Conservation (phyloP, 2,329 filamentous ascomycete species). For the Epicoccum nigrum region DNA sequence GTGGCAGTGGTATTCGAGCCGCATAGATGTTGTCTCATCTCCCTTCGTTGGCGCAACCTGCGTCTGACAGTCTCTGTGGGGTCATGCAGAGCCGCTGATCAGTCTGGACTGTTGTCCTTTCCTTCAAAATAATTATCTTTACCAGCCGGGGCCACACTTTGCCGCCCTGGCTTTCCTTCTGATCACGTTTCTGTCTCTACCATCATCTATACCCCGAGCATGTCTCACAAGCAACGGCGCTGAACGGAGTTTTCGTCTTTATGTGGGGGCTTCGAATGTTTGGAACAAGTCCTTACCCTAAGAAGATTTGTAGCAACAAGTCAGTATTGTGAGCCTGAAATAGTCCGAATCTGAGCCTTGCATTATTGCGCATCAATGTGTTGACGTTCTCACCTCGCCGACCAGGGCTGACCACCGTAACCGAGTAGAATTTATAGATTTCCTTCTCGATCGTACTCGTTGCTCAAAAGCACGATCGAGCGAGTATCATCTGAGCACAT, state of each 20-base stretch:
- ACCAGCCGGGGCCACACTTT: constrained; percentile 3
- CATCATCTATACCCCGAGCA: constrained; percentile 32
- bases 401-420: too few species aligned
- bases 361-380: too few species aligned
- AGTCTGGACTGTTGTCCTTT: constrained; percentile 11
- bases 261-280: background rate
- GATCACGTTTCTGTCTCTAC: constrained; percentile 14
- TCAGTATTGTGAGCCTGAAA: background rate
- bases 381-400: too few species aligned
- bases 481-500: too few species aligned
- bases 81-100: constrained; percentile 11
- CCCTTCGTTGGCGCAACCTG: constrained; percentile 13
- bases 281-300: background rate
- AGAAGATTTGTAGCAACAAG: background rate
- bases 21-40: constrained; percentile 21
- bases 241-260: constrained; percentile 21
- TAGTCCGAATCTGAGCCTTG: background rate
- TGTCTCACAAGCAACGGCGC: constrained; percentile 25
- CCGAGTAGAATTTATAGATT: too few species aligned
- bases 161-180: background rate
- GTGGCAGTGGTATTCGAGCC: constrained; percentile 13
- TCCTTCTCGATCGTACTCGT: too few species aligned
- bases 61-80: constrained; percentile 3
- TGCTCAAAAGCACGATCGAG: too few species aligned
- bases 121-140: background rate